phyloP scores from a whole-genome alignment of 441 rosid genomes.

The Adansonia grandidieri region DNA sequence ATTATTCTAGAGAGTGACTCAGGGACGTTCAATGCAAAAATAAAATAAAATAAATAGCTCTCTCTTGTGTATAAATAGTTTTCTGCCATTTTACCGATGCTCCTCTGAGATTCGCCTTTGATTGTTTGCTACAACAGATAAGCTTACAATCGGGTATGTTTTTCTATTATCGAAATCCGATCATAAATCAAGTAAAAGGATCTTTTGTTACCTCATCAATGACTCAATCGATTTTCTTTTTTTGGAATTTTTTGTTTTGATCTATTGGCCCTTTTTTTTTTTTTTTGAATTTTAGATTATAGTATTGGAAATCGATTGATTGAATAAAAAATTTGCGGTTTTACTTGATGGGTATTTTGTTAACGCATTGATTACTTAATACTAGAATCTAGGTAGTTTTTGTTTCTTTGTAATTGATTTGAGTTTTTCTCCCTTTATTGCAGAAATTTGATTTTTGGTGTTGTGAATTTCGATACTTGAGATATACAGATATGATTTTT shows the following conservation, averaged over 20 bases:
- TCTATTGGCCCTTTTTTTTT: conserved; percentile 30
- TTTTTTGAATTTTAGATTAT: conserved; percentile 33
- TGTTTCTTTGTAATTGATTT: conserved; percentile 33
- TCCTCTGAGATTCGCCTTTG: conserved; percentile 41
- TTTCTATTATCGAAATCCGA: conserved; percentile 34
- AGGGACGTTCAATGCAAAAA: conserved; percentile 3
- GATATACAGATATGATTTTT: conserved; percentile 28
- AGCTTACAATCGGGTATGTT: conserved; percentile 35
- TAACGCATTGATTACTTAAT: conserved; percentile 30
- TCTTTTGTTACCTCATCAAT: conserved; percentile 1
- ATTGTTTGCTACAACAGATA: conserved; percentile 37
- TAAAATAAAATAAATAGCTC: conserved; percentile 1
- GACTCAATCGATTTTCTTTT: background rate
- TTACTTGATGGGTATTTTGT: conserved; percentile 35
- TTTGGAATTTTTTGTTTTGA: conserved; percentile 31
- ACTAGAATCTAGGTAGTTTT: conserved; percentile 22
- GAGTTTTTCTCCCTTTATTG: background rate
- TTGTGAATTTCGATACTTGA: background rate
- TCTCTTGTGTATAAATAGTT: background rate
- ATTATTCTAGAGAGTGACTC: conserved; percentile 9
- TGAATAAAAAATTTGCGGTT: background rate
- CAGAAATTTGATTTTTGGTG: background rate
- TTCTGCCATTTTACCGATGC: conserved; percentile 23
- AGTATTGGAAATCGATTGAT: conserved; percentile 23
- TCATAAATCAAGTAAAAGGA: conserved; percentile 32